A percentile compares a stretch with the other conserved stretches of the same genome.
Conservation (phyloP, 148 eudicot genomes). For the Camellia lanceoleosa region DNA sequence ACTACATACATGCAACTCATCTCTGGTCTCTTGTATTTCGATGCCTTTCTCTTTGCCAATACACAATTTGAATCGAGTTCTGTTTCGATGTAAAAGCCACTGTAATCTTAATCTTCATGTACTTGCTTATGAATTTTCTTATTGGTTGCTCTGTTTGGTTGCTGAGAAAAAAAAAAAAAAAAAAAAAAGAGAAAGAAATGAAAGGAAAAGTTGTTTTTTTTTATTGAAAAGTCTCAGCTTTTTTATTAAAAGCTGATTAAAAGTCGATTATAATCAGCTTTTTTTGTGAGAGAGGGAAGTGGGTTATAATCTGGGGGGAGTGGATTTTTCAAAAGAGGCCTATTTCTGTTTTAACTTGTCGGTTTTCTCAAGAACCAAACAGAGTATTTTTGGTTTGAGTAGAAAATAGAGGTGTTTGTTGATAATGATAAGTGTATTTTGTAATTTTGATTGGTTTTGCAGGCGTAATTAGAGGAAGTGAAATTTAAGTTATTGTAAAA, state of each 20-base stretch:
- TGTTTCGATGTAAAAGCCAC: neutral
- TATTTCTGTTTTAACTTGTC: neutral
- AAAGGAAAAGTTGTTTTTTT: neutral
- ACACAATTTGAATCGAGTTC: neutral
- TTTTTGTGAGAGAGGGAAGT: no score
- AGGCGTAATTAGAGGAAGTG: slow-evolving; percentile 16
- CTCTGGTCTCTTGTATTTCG: no score
- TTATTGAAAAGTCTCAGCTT: neutral
- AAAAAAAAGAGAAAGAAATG: neutral
- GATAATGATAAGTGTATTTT: no score
- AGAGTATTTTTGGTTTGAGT: neutral
- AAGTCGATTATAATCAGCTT: no score
- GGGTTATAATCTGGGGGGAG: no score
- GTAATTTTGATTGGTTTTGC: slow-evolving; percentile 5
- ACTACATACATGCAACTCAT: no score
- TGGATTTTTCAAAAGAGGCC: no score
- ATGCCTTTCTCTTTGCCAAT: neutral
- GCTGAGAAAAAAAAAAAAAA: neutral
- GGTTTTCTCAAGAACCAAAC: slow-evolving; percentile 11
- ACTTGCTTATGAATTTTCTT: neutral
- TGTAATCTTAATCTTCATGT: neutral
- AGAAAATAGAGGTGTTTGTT: no score
- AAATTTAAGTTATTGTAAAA: slow-evolving; percentile 1
- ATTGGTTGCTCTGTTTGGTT: neutral
- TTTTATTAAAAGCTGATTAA: no score